phyloP scores from a whole-genome alignment of 352 stramenopile species.

The Pythium sp. region DNA sequence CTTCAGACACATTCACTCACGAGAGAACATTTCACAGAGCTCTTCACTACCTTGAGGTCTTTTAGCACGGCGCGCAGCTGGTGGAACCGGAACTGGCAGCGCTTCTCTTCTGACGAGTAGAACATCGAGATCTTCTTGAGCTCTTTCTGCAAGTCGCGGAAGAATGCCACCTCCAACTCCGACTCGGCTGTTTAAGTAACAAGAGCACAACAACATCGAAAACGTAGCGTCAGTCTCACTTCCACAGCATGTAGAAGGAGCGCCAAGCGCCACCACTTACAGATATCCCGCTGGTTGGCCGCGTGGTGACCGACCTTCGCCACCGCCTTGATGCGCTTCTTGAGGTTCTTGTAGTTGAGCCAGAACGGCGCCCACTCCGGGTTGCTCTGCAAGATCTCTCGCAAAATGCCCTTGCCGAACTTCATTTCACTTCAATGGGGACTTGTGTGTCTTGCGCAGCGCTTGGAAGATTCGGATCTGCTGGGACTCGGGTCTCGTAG shows the following conservation, averaged over 20 bases:
- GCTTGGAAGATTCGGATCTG: slow-evolving; percentile 1
- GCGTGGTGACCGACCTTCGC: slow-evolving; percentile 23
- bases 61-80: slow-evolving; percentile 71
- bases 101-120: slow-evolving; percentile 73
- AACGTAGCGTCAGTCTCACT: background rate
- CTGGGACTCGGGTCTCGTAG: background rate
- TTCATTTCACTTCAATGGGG: slow-evolving; percentile 44
- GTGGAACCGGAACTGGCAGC: slow-evolving; percentile 62
- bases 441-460: background rate
- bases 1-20: background rate
- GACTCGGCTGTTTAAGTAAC: slow-evolving; percentile 41
- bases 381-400: slow-evolving; percentile 71
- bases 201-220: background rate
- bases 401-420: slow-evolving; percentile 75
- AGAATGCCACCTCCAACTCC: slow-evolving; percentile 75
- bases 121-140: slow-evolving; percentile 84
- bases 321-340: slow-evolving; percentile 82
- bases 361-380: slow-evolving; percentile 83
- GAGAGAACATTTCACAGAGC: background rate
- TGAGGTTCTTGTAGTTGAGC: slow-evolving; percentile 87
- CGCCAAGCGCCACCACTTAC: slow-evolving; percentile 21
- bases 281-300: slow-evolving; percentile 28
- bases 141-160: slow-evolving; percentile 66
- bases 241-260: too few species aligned
- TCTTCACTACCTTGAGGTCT: slow-evolving; percentile 45